Conservation (phyloP, 345 rosid genomes). For the Citrus maxima region DNA sequence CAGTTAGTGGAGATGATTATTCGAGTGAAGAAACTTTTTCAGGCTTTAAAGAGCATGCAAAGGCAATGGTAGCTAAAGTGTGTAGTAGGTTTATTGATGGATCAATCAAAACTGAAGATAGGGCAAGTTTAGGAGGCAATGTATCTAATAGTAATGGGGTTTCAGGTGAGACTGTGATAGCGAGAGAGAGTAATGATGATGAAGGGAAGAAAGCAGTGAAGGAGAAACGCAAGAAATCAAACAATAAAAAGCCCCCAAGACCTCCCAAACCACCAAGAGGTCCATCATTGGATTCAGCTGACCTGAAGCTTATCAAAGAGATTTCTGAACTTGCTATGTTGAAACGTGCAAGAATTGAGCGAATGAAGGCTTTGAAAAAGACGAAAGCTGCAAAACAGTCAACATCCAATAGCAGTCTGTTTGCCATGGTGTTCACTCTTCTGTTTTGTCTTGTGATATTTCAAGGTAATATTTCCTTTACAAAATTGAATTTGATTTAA, state of each 20-base stretch:
- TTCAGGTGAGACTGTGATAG: conserved; percentile 17
- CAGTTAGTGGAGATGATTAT: conserved; percentile 32
- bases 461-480: conserved; percentile 45
- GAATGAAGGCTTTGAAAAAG: conserved; percentile 86
- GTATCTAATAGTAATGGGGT: conserved; percentile 3
- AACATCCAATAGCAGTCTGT: conserved; percentile 45
- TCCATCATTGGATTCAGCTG: conserved; percentile 80
- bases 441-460: conserved; percentile 60
- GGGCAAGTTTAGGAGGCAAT: conserved; percentile 23
- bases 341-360: conserved; percentile 83
- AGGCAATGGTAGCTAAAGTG: conserved; percentile 21
- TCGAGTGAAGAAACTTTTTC: conserved; percentile 22
- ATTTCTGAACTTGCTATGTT: conserved; percentile 75
- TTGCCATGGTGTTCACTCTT: conserved; percentile 60
- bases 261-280: conserved; percentile 96
- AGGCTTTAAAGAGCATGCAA: conserved; percentile 26
- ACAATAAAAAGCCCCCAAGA: conserved; percentile 58
- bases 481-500: neutral
- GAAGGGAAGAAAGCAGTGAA: conserved; percentile 37
- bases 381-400: conserved; percentile 54
- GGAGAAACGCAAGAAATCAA: conserved; percentile 50
- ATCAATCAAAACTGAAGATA: conserved; percentile 30
- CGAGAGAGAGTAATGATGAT: conserved; percentile 26
- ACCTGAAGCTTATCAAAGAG: conserved; percentile 77
- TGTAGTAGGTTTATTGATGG: conserved; percentile 23